phyloP scores from a whole-genome alignment of 176 grass and related monocot genomes.

The Oryza rufipogon region DNA sequence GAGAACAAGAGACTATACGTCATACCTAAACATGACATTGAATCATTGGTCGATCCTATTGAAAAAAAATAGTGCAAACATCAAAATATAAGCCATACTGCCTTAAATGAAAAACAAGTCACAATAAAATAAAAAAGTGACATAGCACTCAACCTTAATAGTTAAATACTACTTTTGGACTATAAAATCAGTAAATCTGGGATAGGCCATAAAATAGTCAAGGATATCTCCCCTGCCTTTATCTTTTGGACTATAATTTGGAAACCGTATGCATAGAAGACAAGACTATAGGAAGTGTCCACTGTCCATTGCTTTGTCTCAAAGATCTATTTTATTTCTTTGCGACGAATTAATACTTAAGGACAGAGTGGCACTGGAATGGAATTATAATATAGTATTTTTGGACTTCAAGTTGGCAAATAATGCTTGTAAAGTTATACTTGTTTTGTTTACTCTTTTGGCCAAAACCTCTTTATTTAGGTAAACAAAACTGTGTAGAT shows the following conservation, averaged over 20 bases:
- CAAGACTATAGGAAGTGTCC: background rate
- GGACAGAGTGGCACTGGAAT: background rate
- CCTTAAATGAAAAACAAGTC: no score
- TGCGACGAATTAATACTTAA: background rate
- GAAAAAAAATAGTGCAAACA: no score
- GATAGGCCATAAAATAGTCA: background rate
- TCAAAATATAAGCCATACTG: no score
- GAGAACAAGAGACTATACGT: no score
- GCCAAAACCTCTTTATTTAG: background rate
- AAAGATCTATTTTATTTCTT: background rate
- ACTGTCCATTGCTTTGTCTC: background rate
- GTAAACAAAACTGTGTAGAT: background rate
- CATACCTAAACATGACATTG: no score
- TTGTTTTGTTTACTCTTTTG: background rate
- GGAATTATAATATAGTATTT: background rate
- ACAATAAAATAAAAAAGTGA: background rate
- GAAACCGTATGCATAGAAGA: background rate
- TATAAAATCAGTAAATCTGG: background rate
- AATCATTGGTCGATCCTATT: no score
- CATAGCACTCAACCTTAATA: constrained; percentile 11
- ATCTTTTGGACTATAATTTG: background rate
- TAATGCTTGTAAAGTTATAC: background rate
- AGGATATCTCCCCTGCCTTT: background rate
- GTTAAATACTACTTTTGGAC: background rate
- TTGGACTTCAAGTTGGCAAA: background rate